Conservation (phyloP, 352 stramenopile genomes). For the Pythium guiyangense region DNA sequence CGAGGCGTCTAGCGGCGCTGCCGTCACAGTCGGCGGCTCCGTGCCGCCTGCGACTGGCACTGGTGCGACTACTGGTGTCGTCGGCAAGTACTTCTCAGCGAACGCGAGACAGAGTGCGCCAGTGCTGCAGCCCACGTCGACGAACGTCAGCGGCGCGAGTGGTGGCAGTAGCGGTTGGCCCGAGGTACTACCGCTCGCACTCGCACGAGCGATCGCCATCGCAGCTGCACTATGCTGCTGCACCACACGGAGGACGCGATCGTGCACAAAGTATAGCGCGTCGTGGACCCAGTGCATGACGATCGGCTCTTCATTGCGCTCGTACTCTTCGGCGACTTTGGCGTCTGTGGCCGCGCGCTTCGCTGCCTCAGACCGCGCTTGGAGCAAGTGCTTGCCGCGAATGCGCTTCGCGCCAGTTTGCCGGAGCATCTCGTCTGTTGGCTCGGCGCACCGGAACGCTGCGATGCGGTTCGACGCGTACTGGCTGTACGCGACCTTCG, state of each 20-base stretch:
- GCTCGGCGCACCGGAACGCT: neutral
- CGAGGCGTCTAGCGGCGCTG: neutral
- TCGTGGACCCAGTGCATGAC: slow-evolving; percentile 1
- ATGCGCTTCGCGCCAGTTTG: neutral
- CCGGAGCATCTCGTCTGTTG: neutral
- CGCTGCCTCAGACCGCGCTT: neutral
- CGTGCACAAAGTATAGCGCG: slow-evolving; percentile 2
- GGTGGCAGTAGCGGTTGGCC: no score
- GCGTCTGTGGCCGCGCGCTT: neutral
- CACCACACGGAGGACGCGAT: neutral
- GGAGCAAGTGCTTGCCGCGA: neutral
- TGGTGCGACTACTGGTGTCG: neutral
- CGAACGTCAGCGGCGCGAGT: neutral
- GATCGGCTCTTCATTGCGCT: slow-evolving; percentile 4
- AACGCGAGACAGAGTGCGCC: slow-evolving; percentile 3
- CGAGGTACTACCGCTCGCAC: neutral
- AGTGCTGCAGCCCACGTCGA: slow-evolving; percentile 5
- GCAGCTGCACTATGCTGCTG: neutral
- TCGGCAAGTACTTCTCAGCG: neutral
- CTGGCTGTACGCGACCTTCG: neutral
- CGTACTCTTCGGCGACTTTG: neutral
- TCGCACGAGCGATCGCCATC: neutral
- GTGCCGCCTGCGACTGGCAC: neutral
- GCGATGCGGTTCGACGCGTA: neutral
- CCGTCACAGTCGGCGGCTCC: slow-evolving; percentile 1